These are phyloP conservation scores for Phytophthora sp. DNA, from an alignment of 352 stramenopile species.

Conservation along the genomic window DNA sequence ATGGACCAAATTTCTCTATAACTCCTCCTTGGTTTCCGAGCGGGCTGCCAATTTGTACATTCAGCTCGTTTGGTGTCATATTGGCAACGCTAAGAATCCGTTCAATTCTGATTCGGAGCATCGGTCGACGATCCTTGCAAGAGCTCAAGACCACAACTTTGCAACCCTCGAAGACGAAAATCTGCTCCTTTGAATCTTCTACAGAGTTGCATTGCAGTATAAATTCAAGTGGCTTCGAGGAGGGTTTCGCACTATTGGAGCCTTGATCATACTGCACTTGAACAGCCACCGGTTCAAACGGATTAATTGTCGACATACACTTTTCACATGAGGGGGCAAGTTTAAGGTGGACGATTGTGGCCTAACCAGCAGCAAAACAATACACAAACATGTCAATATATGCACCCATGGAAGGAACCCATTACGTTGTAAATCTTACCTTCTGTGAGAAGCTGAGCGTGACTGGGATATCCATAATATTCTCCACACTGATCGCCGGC, in stretches of 20 bases:
- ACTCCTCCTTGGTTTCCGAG: slow-evolving; percentile 14
- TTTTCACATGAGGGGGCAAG: slow-evolving; percentile 26
- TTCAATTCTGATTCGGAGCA: slow-evolving; percentile 45
- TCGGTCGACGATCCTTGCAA: slow-evolving; percentile 24
- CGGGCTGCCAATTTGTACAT: slow-evolving; percentile 26
- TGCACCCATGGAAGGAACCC: not conserved
- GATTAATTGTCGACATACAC: slow-evolving; percentile 47
- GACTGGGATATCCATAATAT: slow-evolving; percentile 41
- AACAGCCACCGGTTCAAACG: slow-evolving; percentile 36
- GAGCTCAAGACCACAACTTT: slow-evolving; percentile 34
- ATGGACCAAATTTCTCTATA: slow-evolving; percentile 25
- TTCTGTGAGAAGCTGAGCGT: slow-evolving; percentile 47
- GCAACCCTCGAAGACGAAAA: slow-evolving; percentile 43
- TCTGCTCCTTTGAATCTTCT: slow-evolving; percentile 35
- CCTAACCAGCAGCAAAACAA: slow-evolving; percentile 13
- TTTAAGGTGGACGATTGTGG: slow-evolving; percentile 25
- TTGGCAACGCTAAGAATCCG: slow-evolving; percentile 44
- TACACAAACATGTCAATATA: slow-evolving; percentile 21
- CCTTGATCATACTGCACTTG: slow-evolving; percentile 25
- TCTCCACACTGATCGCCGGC: slow-evolving; percentile 50
- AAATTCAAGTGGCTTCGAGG: slow-evolving; percentile 16
- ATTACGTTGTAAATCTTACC: slow-evolving; percentile 25
- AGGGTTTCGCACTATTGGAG: not conserved
- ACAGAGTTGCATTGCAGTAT: slow-evolving; percentile 22
- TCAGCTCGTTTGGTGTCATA: slow-evolving; percentile 29